Percentiles rank a stretch among this genome's conserved stretches.
These are phyloP conservation scores for Aegle marmelos DNA, from an alignment of 345 rosid genomes.

Conservation along the genomic window DNA sequence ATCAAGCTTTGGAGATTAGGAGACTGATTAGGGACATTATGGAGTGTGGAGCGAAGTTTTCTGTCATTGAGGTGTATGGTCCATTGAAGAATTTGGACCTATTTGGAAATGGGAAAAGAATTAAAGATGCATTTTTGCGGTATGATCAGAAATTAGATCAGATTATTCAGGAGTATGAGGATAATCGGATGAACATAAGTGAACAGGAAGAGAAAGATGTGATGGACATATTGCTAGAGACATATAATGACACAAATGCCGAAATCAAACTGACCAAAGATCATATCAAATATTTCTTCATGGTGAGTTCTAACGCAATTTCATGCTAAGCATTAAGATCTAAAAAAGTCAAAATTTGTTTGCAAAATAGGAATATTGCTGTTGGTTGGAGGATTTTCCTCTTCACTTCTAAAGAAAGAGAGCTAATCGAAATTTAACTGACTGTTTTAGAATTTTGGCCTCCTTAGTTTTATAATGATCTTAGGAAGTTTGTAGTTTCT, in stretches of 20 bases:
- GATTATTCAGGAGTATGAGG: slow-evolving; percentile 51
- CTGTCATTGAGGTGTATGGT: slow-evolving; percentile 54
- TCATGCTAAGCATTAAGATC: neutral
- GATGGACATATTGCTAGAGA: slow-evolving; percentile 40
- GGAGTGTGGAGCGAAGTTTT: slow-evolving; percentile 45
- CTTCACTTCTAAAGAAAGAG: too few species aligned
- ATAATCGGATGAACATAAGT: slow-evolving; percentile 7
- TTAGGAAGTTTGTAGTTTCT: too few species aligned
- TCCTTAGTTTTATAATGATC: too few species aligned
- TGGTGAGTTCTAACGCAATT: neutral
- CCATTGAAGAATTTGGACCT: slow-evolving; percentile 46
- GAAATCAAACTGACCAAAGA: slow-evolving; percentile 29
- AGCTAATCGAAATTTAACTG: too few species aligned
- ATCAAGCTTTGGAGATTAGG: slow-evolving; percentile 30
- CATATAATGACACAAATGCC: slow-evolving; percentile 22
- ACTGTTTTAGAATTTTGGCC: too few species aligned
- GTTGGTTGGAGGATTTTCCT: too few species aligned
- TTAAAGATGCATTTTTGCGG: slow-evolving; percentile 36
- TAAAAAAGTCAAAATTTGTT: too few species aligned
- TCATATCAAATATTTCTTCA: slow-evolving; percentile 27
- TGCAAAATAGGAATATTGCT: too few species aligned
- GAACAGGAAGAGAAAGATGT: slow-evolving; percentile 23
- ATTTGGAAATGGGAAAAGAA: slow-evolving; percentile 52
- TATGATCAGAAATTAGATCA: slow-evolving; percentile 47
- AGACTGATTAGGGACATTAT: slow-evolving; percentile 36